Evolutionary conservation across 2,329 filamentous ascomycete species (phyloP), one percentile per base, ranked within the genome.

Genomic region (Aspergillus uvarum): DNA sequence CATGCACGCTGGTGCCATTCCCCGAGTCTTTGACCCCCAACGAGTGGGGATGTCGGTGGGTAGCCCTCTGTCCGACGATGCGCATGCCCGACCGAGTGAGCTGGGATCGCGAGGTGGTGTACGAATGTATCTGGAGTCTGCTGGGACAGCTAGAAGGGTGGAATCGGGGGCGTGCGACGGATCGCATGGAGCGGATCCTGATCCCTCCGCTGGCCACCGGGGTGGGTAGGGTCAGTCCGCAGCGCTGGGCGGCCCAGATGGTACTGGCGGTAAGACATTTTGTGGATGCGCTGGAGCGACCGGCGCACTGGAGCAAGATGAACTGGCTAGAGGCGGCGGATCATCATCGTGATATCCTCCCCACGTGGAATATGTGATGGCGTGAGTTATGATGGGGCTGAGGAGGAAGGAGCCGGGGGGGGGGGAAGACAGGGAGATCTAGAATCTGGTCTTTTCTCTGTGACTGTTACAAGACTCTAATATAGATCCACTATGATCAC

Each of bases 11-110:
- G 0, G 75, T 84, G 4, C 66, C 70, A 11, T 77, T 84, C 8
- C 80, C 80, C 0, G 67, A 67, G 2, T 70, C 72, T n/a, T 75
- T 80, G 26, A 58, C 6, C n/a, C 5, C n/a, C 8, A 81, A 82
- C 52, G 59, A 66, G 1, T 81, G 78, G 72, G 77, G 75, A 0
- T 80, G 78, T 14, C 71, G 67, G 2, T 80, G 77, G 60, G 61
- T 85, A 1, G 81, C 79, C 4, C 70, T 85, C 1, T 84, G 82
- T 66, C 83, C 83, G 24, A 85, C 82, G 0, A 85, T 85, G 83
- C 74, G 81, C 19, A 67, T 76, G 32, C 82, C 82, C 0, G 62
- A 71, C 4, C 63, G 73, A 22, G 80, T 78, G 10, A 63, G 50
- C 5, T 85, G 83, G 82, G 79, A 85, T 65, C 72, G 76, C 2